Evolutionary conservation across 2,329 filamentous ascomycete genomes (phyloP), one percentile per base, ranked within the genome.

Genomic region (Xylaria sp.): DNA sequence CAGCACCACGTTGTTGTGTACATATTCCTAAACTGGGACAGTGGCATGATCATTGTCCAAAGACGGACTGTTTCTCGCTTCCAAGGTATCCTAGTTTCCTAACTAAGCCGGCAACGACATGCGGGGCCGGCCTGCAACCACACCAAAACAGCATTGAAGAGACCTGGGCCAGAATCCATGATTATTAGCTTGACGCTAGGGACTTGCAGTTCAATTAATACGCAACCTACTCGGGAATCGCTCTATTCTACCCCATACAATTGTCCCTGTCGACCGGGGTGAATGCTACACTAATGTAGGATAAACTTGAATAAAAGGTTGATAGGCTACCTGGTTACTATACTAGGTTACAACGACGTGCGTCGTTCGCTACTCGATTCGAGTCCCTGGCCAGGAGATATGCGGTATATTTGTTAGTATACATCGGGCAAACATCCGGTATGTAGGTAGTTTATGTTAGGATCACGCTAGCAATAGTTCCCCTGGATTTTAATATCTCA

Each of bases 391-490:
- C 53, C 25, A 42, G 36, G 53, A n/a, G n/a, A 10, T n/a, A 22
- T 51, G 31, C 44, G 56, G 29, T 47, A 31, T 58, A 55, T 39
- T 63, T 59, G 45, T 45, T 39, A 45, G 42, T 38, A 13, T 25
- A 5, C 38, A 58, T 25, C 42, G 56, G n/a, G 60, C 31, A 31
- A 50, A 11, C 6, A 22, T 20, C 58, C 53, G 45, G 61, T 61
- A 63, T 36, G n/a, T n/a, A n/a, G n/a, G n/a, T n/a, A n/a, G n/a
- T n/a, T 36, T 54, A 17, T 33, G 17, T 25, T 64, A 67, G 61
- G 44, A 57, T 33, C 5, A 38, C 50, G 17, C 65, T 67, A 67
- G 53, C 1, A 42, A 5, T 39, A 9, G 15, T 25, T 20, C 57
- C 45, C 39, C 64, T 58, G 42, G 64, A 31, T 27, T 38, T 59